Evolutionary conservation across 257 asterid species (phyloP).

Genomic region (Solanum bulbocastanum): DNA sequence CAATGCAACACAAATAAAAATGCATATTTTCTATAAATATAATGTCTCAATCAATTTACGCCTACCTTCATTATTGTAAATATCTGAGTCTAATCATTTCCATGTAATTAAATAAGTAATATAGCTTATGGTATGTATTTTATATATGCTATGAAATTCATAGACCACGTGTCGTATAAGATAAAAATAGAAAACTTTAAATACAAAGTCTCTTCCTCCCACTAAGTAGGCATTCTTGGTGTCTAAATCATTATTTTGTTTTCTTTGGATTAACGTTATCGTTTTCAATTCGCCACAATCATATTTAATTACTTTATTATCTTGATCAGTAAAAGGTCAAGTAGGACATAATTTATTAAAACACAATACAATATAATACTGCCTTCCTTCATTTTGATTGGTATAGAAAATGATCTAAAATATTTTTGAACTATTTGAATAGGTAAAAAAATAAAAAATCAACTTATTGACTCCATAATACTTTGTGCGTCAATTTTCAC

Average conservation of each 20-base stretch:
- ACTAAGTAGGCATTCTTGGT: not conserved
- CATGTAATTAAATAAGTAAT: not conserved
- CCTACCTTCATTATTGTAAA: not conserved
- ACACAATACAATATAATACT: not conserved
- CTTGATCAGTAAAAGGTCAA: not conserved
- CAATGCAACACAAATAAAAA: not conserved
- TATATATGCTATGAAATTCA: not conserved
- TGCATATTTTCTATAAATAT: not conserved
- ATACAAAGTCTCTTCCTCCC: not conserved
- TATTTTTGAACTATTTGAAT: accelerated
- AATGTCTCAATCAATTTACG: not conserved
- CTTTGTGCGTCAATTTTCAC: too few species aligned
- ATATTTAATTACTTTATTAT: not conserved
- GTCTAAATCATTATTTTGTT: not conserved
- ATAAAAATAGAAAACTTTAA: not conserved
- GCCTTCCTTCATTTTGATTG: accelerated
- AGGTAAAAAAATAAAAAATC: too few species aligned
- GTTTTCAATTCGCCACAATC: not conserved
- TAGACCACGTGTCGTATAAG: not conserved
- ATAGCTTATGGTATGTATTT: not conserved
- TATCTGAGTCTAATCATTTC: not conserved
- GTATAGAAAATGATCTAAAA: not conserved
- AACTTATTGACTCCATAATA: too few species aligned
- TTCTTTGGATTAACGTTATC: not conserved
- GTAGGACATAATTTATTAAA: not conserved